Conservation (phyloP, 257 asterid genomes). For the Eucommia ulmoides region DNA sequence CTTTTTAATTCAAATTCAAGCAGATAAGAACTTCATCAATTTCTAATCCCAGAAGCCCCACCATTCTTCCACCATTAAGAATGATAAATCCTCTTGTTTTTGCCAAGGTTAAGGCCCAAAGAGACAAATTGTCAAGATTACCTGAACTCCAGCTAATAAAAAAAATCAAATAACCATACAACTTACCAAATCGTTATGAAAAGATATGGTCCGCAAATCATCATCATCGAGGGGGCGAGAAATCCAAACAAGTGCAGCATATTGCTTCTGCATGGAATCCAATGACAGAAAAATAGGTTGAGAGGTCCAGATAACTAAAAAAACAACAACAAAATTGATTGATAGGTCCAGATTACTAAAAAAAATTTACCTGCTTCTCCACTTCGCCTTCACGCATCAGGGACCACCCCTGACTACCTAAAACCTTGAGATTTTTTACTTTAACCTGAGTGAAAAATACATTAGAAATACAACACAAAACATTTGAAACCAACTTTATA, state of each 20-base stretch:
- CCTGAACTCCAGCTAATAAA: no score
- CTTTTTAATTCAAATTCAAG: no score
- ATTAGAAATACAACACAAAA: no score
- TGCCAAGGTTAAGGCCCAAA: no score
- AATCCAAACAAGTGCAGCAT: conserved; percentile 86
- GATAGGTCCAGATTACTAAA: conserved; percentile 7
- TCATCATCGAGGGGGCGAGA: conserved; percentile 52
- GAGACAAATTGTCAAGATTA: no score
- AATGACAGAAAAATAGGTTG: conserved; percentile 2
- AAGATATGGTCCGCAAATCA: conserved; percentile 38
- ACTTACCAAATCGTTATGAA: conserved; percentile 53
- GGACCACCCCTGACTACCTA: conserved; percentile 78
- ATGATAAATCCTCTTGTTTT: no score
- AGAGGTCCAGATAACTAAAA: conserved; percentile 6
- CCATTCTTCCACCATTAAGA: no score
- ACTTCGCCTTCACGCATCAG: conserved; percentile 99
- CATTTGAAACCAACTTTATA: no score
- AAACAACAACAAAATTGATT: conserved; percentile 2
- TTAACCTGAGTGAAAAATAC: conserved; percentile 37
- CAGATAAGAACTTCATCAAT: no score
- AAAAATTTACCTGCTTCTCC: conserved; percentile 68
- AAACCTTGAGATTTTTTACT: conserved; percentile 65
- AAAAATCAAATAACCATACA: no score
- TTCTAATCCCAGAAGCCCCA: no score
- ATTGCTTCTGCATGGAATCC: conserved; percentile 58